Evolutionary conservation across 1,284 basidiomycete genomes (phyloP).

Genomic region (Ustilago bromivora): DNA sequence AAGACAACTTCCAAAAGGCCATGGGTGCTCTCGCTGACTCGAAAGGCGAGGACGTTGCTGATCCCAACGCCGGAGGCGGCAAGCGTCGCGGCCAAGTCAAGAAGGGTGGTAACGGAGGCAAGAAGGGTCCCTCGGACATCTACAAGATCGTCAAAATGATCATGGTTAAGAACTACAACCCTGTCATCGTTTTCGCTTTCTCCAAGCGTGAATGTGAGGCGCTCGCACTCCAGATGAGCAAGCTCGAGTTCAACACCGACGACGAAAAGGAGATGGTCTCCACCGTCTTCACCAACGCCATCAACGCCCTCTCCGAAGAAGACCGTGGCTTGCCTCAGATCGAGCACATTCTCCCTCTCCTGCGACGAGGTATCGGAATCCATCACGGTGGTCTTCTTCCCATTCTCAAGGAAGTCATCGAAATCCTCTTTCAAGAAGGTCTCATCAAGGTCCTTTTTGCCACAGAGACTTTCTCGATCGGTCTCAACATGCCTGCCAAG

Average conservation of each 20-base stretch:
- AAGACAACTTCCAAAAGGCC: slow-evolving; percentile 97
- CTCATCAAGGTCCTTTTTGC: slow-evolving; percentile 98
- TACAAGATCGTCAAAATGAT: slow-evolving; percentile 99
- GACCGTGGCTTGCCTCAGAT: slow-evolving; percentile 95
- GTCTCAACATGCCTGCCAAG: slow-evolving; percentile 99
- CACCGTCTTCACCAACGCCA: slow-evolving; percentile 94
- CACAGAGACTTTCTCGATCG: slow-evolving; percentile 99
- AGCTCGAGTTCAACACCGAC: slow-evolving; percentile 93
- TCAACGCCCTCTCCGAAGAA: slow-evolving; percentile 86
- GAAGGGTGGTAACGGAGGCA: slow-evolving; percentile 91
- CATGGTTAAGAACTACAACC: slow-evolving; percentile 97
- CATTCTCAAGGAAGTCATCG: slow-evolving; percentile 98
- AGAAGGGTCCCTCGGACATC: slow-evolving; percentile 97
- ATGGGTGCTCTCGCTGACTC: slow-evolving; percentile 88
- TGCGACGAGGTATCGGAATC: slow-evolving; percentile 96
- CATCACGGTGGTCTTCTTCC: slow-evolving; percentile 98
- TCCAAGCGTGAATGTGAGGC: slow-evolving; percentile 97
- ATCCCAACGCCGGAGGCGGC: slow-evolving; percentile 76
- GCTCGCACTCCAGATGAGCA: slow-evolving; percentile 89
- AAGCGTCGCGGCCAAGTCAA: slow-evolving; percentile 80
- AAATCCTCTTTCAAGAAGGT: slow-evolving; percentile 99
- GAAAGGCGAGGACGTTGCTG: slow-evolving; percentile 90
- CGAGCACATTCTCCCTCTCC: slow-evolving; percentile 87
- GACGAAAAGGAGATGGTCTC: slow-evolving; percentile 91
- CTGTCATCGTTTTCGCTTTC: slow-evolving; percentile 98